Base-by-base conservation (phyloP, 176 grass and related monocot genomes). In the Stipa capillata region DNA sequence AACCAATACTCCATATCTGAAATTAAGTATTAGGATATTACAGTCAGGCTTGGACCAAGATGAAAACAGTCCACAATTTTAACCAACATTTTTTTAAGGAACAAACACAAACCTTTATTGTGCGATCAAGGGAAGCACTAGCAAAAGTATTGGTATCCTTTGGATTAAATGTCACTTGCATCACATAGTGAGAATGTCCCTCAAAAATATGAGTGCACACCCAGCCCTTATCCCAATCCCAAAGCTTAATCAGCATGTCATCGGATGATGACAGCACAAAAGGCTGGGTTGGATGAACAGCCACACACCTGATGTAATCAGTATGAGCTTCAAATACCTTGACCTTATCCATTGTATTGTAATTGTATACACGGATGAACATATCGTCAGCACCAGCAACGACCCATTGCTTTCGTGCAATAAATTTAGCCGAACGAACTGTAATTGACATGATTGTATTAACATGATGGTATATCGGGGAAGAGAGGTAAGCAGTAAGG, bases 221-320 rank as follows among this genome's bases (percentile, higher is more conserved):
- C 90, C 90, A 98, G 68, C 92, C 88, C 79, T 98, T 98, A 65
- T 98, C 96, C 96, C 96, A 98, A 83, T 98, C 96, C 96, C 96
- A 98, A 72, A 98, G 87, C 80, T 98, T 98, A 82, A 98, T 98
- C 57, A 98, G 65, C 96, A 98, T 98, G 86, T 98, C 96, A 81
- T 98, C 96, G 34, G 96, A 98, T 48, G 96, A 94, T 83, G 96
- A 98, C 59, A 98, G 65, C 51, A 98, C 92, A 89, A 91, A 98
- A 60, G 96, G 90, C 64, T 93, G 96, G 29, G 90, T 98, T 49
- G 96, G 96, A 81, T 98, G 96, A 65, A 98, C 96, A 79, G 90
- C 90, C 77, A 98, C 92, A 98, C 92, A 98, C 74, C 96, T 89
- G 73, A 89, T 97, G 85, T 97, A 97, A 76, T 97, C 93, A 31